Evolutionary conservation across 129 eudicot species (phyloP), one percentile per base, ranked within the genome.

Genomic region (Centrapalus pauciflorus): DNA sequence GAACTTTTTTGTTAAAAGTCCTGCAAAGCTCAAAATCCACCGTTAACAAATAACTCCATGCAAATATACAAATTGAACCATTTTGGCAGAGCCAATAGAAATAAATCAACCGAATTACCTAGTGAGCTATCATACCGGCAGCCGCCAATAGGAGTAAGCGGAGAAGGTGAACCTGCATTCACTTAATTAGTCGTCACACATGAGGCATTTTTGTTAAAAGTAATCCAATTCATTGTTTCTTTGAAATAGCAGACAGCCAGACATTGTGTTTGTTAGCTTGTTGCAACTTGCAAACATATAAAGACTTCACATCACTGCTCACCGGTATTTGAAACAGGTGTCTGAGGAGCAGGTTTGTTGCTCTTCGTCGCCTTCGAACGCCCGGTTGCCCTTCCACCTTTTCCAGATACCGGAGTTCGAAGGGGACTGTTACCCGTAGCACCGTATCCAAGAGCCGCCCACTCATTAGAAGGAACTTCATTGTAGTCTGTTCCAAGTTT

Each of bases 41-140:
- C 26, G 21, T 55, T 25, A 33, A 45, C 43, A 14, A 1, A 30
- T 21, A 30, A 55, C 4, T 20, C 27, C 3, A 20, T 20, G 43
- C 11, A 2, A 7, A 55, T 45, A 16, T 16, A 20, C 25, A 45
- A 11, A 11, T n/a, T 30, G 26, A 50, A 48, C 41, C 33, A 23
- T 26, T 37, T 14, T n/a, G n/a, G 5, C n/a, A 29, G 5, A 34
- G 17, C 23, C 48, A 40, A 33, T 5, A 72, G 23, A 32, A 49
- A 34, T 21, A 64, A 63, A 17, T 16, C 9, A 19, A 38, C 62
- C 23, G 4, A 26, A 26, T 81, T 94, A 94, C 99, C 90, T 76
- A 94, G 73, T 62, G 99, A 94, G 71, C 97, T 94, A 64, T 89
- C 97, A 70, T 86, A 89, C 61, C 99, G 95, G 84, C 99, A 84